Conservation (phyloP, 805 yeast species). For the Grigorovia transvaalensis region DNA sequence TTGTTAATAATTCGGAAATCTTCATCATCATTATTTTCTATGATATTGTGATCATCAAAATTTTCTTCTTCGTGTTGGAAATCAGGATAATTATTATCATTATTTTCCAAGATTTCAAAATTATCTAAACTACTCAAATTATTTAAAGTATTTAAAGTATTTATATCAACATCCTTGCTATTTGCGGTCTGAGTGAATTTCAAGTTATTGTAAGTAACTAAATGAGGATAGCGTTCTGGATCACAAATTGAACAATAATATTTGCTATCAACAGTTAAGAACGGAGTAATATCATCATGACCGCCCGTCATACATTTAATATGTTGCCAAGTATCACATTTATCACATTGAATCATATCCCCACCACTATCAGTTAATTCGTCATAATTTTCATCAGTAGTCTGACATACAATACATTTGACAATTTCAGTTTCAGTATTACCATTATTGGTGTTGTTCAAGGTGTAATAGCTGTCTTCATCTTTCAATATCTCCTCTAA, state of each 20-base stretch:
- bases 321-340: conserved; percentile 66
- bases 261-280: conserved; percentile 32
- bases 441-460: conserved; percentile 8
- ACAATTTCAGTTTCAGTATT: conserved; percentile 31
- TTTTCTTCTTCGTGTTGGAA: neutral
- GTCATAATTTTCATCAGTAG: conserved; percentile 46
- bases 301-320: conserved; percentile 45
- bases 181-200: neutral
- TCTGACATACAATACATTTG: conserved; percentile 52
- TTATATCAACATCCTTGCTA: neutral
- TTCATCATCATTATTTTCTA: neutral
- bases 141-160: neutral
- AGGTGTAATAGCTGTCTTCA: conserved; percentile 15
- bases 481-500: conserved; percentile 22
- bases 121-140: neutral
- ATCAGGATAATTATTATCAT: neutral
- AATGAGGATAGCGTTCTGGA: conserved; percentile 30
- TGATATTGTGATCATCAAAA: neutral
- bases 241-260: conserved; percentile 50
- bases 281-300: conserved; percentile 16
- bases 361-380: conserved; percentile 44
- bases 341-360: conserved; percentile 56
- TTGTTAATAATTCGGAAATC: no score
- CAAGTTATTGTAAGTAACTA: conserved; percentile 6
- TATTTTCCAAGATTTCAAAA: neutral